Percentiles rank a stretch among this genome's conserved stretches.
phyloP scores from a whole-genome alignment of 2,329 filamentous ascomycete species.

The Teratosphaeria gauchensis region DNA sequence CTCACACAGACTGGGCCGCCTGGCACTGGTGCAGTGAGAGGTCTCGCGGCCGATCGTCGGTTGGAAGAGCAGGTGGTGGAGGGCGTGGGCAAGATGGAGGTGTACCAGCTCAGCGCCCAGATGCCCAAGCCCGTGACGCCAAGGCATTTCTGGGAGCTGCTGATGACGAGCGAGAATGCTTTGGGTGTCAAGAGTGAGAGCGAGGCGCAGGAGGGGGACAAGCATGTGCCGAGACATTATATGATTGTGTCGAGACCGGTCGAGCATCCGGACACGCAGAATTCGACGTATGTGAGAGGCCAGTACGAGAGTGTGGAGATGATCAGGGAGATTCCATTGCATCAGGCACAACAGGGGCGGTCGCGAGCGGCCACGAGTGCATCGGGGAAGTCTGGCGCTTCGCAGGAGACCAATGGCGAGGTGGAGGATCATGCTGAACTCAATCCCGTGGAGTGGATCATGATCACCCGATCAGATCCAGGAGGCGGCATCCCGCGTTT shows the following conservation, averaged over 20 bases:
- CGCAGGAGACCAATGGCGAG: slow-evolving; percentile 16
- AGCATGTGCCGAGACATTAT: slow-evolving; percentile 54
- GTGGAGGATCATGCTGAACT: slow-evolving; percentile 29
- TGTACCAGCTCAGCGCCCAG: slow-evolving; percentile 78
- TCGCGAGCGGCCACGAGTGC: slow-evolving; percentile 33
- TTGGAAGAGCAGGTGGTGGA: slow-evolving; percentile 55
- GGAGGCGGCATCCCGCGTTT: slow-evolving; percentile 81
- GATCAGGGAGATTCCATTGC: slow-evolving; percentile 68
- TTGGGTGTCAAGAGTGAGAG: slow-evolving; percentile 37
- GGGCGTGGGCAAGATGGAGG: slow-evolving; percentile 55
- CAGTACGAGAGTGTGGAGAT: slow-evolving; percentile 88
- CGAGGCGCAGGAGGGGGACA: slow-evolving; percentile 20
- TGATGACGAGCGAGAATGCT: slow-evolving; percentile 55
- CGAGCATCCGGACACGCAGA: slow-evolving; percentile 60
- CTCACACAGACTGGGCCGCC: slow-evolving; percentile 60
- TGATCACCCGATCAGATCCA: slow-evolving; percentile 83
- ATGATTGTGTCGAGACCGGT: slow-evolving; percentile 85
- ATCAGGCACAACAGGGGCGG: slow-evolving; percentile 16
- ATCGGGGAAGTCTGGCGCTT: slow-evolving; percentile 31
- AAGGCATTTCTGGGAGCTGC: slow-evolving; percentile 74
- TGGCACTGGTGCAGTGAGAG: slow-evolving; percentile 66
- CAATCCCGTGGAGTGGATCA: slow-evolving; percentile 78
- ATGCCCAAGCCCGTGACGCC: slow-evolving; percentile 84
- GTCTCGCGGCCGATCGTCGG: slow-evolving; percentile 70
- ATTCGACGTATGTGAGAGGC: slow-evolving; percentile 68